Conservation (phyloP, 106 monocot species). For the Dendrobium officinale region DNA sequence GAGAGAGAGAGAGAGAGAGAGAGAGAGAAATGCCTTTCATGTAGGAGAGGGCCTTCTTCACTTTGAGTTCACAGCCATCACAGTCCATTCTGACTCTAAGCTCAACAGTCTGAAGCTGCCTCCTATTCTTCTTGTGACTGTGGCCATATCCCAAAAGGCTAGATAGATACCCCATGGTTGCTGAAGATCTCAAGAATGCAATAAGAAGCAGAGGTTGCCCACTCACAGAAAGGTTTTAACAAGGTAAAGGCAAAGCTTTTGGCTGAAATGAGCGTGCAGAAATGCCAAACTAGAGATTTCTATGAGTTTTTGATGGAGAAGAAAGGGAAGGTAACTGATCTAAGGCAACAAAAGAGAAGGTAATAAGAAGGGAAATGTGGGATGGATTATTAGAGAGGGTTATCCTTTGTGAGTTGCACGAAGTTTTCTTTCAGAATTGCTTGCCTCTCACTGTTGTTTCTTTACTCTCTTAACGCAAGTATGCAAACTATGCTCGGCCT, state of each 20-base stretch:
- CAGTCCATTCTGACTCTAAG: conserved; percentile 56
- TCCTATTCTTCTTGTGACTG: conserved; percentile 35
- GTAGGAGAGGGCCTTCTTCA: conserved; percentile 43
- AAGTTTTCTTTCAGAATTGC: too few relatives aligned
- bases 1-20: background rate
- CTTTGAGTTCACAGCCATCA: conserved; percentile 57
- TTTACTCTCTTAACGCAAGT: background rate
- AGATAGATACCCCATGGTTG: conserved; percentile 29
- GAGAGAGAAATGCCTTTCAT: conserved; percentile 35
- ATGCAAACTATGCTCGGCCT: background rate
- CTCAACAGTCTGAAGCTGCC: conserved; percentile 37
- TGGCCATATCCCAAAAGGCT: conserved; percentile 23
- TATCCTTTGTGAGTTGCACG: background rate
- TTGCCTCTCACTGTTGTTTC: too few relatives aligned
- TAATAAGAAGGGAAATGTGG: background rate
- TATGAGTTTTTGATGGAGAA: too few relatives aligned
- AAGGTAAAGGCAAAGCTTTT: too few relatives aligned
- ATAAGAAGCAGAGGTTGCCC: too few relatives aligned
- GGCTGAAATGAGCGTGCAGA: too few relatives aligned
- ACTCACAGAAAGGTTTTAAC: too few relatives aligned
- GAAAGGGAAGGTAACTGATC: too few relatives aligned
- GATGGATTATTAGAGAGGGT: background rate
- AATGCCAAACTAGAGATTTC: too few relatives aligned
- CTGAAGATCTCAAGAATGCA: too few relatives aligned
- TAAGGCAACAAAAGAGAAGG: background rate